Percentiles rank a stretch among this genome's conserved stretches.
Evolutionary conservation across 164 flowering plant species (phyloP).

Genomic region (Cinnamomum micranthum): DNA sequence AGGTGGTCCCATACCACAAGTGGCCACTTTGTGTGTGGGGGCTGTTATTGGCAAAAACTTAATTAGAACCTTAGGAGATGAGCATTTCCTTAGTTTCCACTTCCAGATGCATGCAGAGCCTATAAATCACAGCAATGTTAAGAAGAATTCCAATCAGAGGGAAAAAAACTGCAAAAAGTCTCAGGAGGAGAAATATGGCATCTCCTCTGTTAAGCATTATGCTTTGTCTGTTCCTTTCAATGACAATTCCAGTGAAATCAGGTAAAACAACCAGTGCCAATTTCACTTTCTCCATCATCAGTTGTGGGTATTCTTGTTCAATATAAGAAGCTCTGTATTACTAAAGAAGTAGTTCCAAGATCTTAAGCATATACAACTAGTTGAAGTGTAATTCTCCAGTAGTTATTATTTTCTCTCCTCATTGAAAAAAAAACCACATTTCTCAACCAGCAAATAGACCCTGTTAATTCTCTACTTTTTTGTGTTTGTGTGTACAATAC

Average conservation of each 20-base stretch:
- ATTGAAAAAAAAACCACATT: too few relatives aligned
- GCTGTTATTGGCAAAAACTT: too few relatives aligned
- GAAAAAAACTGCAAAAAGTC: background rate
- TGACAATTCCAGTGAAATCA: conserved; percentile 29
- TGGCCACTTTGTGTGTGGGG: too few relatives aligned
- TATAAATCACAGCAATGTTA: background rate
- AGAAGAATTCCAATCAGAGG: background rate
- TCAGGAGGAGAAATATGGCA: conserved; percentile 12
- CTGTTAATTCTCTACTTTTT: too few relatives aligned
- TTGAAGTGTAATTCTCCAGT: too few relatives aligned
- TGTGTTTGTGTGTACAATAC: too few relatives aligned
- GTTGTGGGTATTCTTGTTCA: background rate
- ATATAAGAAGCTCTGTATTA: too few relatives aligned
- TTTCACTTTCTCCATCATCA: background rate
- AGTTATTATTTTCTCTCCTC: too few relatives aligned
- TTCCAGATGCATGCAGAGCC: background rate
- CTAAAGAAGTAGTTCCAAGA: background rate
- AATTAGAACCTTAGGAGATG: too few relatives aligned
- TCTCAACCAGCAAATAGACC: too few relatives aligned
- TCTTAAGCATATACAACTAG: background rate
- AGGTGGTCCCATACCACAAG: too few relatives aligned
- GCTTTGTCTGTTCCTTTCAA: conserved; percentile 28
- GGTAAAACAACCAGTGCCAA: conserved; percentile 27
- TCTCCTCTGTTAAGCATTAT: conserved; percentile 17
- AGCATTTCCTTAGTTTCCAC: background rate